Evolutionary conservation across 2,329 filamentous ascomycete species (phyloP), one percentile per base, ranked within the genome.

Genomic region (Penicillium sp.): DNA sequence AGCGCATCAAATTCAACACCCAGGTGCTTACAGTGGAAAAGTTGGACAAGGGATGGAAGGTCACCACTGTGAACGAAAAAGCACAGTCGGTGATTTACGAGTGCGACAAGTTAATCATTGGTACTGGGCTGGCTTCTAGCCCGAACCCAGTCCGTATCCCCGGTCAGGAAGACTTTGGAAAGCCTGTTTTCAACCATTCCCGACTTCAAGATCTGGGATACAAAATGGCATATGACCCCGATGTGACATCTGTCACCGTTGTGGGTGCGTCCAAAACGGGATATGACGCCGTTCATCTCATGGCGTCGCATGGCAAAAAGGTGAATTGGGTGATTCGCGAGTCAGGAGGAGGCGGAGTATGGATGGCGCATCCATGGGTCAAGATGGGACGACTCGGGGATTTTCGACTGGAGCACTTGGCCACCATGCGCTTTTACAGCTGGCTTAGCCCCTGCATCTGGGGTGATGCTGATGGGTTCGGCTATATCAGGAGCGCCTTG

Each of bases 401-500:
- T 28, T 28, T 28, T 28, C 26, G 26, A 28, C 73, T 90, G 0
- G 87, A 90, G 70, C 83, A 86, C 63, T 78, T 90, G 6, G 79
- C 86, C 3, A 81, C 82, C 38, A 87, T 82, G 0, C 83, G 89
- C 0, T 79, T 88, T 61, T 72, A 91, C 55, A 88, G 83, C 1
- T 91, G 86, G 84, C 84, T 92, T 69, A 86, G 82, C 52, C 88
- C 89, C 0, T 91, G 87, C 65, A 79, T 87, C 16, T 92, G 87
- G 85, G 86, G 85, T 6, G 75, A 78, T 2, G 81, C 79, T 2
- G 85, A 85, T 64, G 86, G 85, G 1, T 87, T 81, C 38, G 12
- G 52, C 11, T 65, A 62, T 16, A 62, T 79, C 2, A 73, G 79
- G 7, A 62, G 64, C 3, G 77, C 82, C 53, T 64, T 84, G 20